Conservation (phyloP, 192 early-diverging fungal genomes). For the Backusella sp. region DNA sequence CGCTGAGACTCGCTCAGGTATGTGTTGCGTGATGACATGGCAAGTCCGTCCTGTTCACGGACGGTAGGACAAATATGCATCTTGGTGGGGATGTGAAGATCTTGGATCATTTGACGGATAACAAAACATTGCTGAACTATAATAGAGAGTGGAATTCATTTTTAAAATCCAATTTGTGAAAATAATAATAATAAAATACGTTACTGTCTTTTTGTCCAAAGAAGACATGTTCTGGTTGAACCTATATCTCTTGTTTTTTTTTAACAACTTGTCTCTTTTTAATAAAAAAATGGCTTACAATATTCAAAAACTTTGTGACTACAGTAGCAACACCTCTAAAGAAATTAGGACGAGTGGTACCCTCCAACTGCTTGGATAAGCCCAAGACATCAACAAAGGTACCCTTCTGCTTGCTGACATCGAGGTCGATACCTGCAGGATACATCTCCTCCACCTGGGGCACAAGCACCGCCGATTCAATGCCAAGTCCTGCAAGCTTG, state of each 20-base stretch:
- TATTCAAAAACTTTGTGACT: constrained; percentile 91
- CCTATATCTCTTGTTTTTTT: constrained; percentile 8
- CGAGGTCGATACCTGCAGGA: constrained; percentile 83
- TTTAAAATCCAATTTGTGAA: neutral
- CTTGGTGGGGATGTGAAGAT: constrained; percentile 77
- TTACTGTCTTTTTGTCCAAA: constrained; percentile 97
- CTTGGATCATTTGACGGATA: constrained; percentile 74
- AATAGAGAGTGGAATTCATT: neutral
- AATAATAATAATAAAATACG: neutral
- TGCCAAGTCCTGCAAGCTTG: constrained; percentile 49
- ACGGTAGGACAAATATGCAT: constrained; percentile 73
- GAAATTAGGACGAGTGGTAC: constrained; percentile 87
- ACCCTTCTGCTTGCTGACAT: constrained; percentile 76
- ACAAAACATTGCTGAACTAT: constrained; percentile 84
- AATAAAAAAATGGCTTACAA: constrained; percentile 34
- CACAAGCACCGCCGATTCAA: constrained; percentile 58
- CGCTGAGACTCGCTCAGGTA: constrained; percentile 79
- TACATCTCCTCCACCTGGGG: constrained; percentile 90
- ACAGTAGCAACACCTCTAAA: constrained; percentile 98
- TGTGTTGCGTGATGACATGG: constrained; percentile 87
- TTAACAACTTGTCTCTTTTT: too few species aligned
- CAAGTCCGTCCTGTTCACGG: constrained; percentile 82
- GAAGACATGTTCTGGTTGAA: constrained; percentile 76
- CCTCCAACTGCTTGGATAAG: constrained; percentile 91
- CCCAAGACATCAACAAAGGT: constrained; percentile 93